Percentiles rank a stretch among this genome's conserved stretches.
These are phyloP conservation scores for Colletotrichum sp. DNA, from an alignment of 2,329 filamentous ascomycete species.

Conservation along the genomic window DNA sequence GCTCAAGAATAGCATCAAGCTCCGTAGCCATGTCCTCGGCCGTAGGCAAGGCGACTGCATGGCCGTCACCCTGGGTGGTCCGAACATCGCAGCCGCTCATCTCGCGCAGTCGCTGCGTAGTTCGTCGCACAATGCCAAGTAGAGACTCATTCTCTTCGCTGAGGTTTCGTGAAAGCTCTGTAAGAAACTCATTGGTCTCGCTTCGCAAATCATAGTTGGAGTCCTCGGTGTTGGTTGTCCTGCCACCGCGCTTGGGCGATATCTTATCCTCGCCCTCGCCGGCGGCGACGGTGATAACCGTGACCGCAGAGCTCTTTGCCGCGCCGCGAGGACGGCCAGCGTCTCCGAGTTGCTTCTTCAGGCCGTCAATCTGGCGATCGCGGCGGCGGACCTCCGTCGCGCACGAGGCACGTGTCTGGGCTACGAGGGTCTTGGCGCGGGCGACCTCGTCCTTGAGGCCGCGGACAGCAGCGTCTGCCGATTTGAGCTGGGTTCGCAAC, in stretches of 20 bases:
- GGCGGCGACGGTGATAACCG: conserved; percentile 63
- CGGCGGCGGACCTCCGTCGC: conserved; percentile 90
- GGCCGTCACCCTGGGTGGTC: conserved; percentile 28
- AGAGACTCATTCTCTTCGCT: conserved; percentile 93
- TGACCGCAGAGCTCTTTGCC: conserved; percentile 58
- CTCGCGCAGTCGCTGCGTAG: conserved; percentile 73
- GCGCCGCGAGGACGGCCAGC: conserved; percentile 66
- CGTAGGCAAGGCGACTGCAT: conserved; percentile 37
- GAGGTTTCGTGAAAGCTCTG: conserved; percentile 79
- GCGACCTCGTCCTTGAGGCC: conserved; percentile 84
- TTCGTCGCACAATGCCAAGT: conserved; percentile 73
- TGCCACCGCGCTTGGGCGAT: conserved; percentile 26
- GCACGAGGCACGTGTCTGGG: conserved; percentile 85
- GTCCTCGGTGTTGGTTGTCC: conserved; percentile 42
- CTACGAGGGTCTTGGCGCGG: conserved; percentile 78
- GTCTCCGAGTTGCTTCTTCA: conserved; percentile 87
- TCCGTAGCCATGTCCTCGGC: conserved; percentile 74
- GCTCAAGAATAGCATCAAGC: conserved; percentile 78
- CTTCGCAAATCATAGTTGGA: conserved; percentile 74
- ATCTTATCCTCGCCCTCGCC: conserved; percentile 56
- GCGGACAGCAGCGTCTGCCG: conserved; percentile 75
- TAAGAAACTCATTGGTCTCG: conserved; percentile 92
- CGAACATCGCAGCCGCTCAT: conserved; percentile 62
- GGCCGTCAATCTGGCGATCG: conserved; percentile 84
- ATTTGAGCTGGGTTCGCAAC: conserved; percentile 71